Evolutionary conservation across 345 rosid species (phyloP), one percentile per base, ranked within the genome.

Genomic region (Reutealis trisperma): DNA sequence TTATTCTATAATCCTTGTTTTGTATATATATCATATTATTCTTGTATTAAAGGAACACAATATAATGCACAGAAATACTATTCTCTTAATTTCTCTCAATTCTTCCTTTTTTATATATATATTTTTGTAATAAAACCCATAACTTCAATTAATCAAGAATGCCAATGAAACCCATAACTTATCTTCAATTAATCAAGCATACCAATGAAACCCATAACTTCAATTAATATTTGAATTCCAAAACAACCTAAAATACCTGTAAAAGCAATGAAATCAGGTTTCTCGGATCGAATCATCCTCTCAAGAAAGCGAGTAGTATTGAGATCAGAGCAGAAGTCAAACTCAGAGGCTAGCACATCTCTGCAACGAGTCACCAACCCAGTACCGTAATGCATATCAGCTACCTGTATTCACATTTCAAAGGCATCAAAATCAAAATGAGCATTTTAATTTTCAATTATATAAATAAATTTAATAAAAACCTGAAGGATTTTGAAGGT

Each of bases 401-500:
- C 97, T 66, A 94, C 94, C 94, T 91, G 70, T 0, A n/a, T n/a
- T 54, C 62, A 41, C 64, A 64, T 10, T 13, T 49, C 24, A 42
- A 15, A 47, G 25, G 18, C 32, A 65, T 11, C 25, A 22, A 47
- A 1, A 30, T 63, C 14, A 72, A 21, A 30, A 12, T 18, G 25
- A 61, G n/a, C 37, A 63, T 16, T 41, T 58, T 19, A 6, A 0
- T 18, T n/a, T 41, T 58, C 19, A 6, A 0, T 18, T n/a, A 16
- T 21, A 27, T 10, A 11, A 0, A 19, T 45, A n/a, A 19, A 51
- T 10, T 27, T 5, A 10, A 57, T 32, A 59, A 72, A 11, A 32
- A 93, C 96, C 97, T 94, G 97, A 57, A 93, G 94, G 91, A 93
- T 94, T 76, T 93, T 94, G 91, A 93, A 94, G n/a, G 94, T 87